Percentiles rank a stretch among this genome's conserved stretches.
Evolutionary conservation across 148 eudicot species (phyloP).

Genomic region (Dysphania ambrosioides): DNA sequence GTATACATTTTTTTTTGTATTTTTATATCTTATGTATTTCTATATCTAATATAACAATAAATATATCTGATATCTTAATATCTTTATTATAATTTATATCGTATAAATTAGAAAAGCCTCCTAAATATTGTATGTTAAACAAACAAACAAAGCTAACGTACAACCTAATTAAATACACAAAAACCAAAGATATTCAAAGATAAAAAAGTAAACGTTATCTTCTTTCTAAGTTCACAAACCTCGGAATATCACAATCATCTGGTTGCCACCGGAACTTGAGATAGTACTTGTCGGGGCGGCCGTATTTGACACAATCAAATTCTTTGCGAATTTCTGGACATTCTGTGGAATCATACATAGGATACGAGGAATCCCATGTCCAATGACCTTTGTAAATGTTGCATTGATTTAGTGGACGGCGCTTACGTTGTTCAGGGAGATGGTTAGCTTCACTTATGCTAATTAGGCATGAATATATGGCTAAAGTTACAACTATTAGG

Average conservation of each 20-base stretch:
- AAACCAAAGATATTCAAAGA: no score
- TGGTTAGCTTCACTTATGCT: constrained; percentile 10
- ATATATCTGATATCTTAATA: no score
- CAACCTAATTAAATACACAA: no score
- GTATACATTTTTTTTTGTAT: no score
- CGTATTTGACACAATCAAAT: constrained; percentile 35
- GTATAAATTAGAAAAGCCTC: no score
- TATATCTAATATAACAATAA: no score
- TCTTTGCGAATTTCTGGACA: constrained; percentile 31
- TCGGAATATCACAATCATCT: constrained; percentile 29
- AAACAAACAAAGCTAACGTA: no score
- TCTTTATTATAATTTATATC: no score
- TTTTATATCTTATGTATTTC: no score
- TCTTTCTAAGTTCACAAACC: constrained; percentile 24
- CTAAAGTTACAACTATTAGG: background rate
- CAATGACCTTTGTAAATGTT: constrained; percentile 26
- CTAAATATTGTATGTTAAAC: no score
- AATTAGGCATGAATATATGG: background rate
- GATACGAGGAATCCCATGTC: constrained; percentile 27
- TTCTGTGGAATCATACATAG: constrained; percentile 27
- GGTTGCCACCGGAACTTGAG: constrained; percentile 48
- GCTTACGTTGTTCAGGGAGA: constrained; percentile 9
- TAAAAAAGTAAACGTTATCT: no score
- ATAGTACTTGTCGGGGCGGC: constrained; percentile 29
- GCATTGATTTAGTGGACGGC: constrained; percentile 14